Evolutionary conservation across 257 asterid species (phyloP).

Genomic region (Paraleonurus japonicus): DNA sequence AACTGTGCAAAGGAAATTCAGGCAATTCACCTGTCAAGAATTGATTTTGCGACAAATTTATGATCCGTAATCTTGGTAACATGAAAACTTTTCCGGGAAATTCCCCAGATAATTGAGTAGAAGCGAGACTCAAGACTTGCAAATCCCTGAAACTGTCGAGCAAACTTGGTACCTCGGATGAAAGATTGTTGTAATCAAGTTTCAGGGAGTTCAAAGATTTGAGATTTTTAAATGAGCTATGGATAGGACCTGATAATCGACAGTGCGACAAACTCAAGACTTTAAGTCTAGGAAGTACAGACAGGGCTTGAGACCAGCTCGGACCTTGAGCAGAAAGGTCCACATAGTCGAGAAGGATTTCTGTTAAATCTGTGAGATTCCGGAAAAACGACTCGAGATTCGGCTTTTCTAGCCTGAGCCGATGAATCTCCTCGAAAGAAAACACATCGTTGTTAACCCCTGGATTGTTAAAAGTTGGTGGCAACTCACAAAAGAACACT

Average conservation of each 20-base stretch:
- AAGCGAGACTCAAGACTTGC: constrained; percentile 24
- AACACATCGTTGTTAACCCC: constrained; percentile 1
- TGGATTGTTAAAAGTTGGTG: constrained; percentile 29
- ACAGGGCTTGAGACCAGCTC: constrained; percentile 33
- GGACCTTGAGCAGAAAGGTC: constrained; percentile 38
- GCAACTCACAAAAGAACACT: constrained; percentile 25
- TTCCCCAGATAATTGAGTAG: constrained; percentile 26
- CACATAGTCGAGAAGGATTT: constrained; percentile 24
- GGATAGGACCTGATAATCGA: constrained; percentile 26
- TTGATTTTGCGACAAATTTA: constrained; percentile 23
- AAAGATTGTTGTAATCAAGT: constrained; percentile 24
- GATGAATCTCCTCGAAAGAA: constrained; percentile 17
- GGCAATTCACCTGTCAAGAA: constrained; percentile 24
- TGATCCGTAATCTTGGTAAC: constrained; percentile 18
- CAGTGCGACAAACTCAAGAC: constrained; percentile 28
- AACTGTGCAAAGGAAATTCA: constrained; percentile 29
- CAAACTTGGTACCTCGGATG: constrained; percentile 30
- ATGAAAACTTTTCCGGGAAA: constrained; percentile 23
- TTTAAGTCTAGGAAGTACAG: constrained; percentile 27
- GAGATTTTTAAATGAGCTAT: constrained; percentile 22
- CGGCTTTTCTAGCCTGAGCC: constrained; percentile 28
- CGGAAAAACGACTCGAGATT: constrained; percentile 20
- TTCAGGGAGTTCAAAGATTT: constrained; percentile 23
- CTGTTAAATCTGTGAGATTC: constrained; percentile 15
- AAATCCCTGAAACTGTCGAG: constrained; percentile 26